Percentiles rank a stretch among this genome's conserved stretches.
Evolutionary conservation across 768 basidiomycete species (phyloP).

Genomic region (Lentinula boryana): DNA sequence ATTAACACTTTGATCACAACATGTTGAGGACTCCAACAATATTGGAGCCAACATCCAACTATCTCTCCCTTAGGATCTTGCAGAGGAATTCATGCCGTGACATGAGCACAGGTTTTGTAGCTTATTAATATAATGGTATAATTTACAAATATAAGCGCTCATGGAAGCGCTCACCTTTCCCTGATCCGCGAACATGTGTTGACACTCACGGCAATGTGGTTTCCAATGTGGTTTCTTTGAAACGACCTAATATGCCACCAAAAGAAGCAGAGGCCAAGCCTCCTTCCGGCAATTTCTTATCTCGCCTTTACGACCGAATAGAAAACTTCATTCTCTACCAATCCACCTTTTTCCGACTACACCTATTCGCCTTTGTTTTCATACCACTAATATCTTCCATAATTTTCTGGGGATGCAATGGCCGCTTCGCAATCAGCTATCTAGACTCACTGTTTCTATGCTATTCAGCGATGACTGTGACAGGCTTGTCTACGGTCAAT

Average conservation of each 20-base stretch:
- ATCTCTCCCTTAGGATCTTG: too few relatives aligned
- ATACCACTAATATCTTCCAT: slow-evolving; percentile 54
- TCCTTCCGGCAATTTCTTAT: slow-evolving; percentile 1
- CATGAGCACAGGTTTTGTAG: too few relatives aligned
- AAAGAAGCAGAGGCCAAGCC: background rate
- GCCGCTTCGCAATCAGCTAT: slow-evolving; percentile 39
- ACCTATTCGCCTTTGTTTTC: slow-evolving; percentile 44
- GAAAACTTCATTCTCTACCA: slow-evolving; percentile 12
- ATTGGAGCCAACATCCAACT: too few relatives aligned
- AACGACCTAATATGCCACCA: background rate
- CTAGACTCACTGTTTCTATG: slow-evolving; percentile 58
- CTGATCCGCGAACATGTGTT: too few relatives aligned
- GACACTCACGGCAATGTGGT: background rate
- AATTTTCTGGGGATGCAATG: slow-evolving; percentile 66
- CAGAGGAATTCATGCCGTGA: too few relatives aligned
- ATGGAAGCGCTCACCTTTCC: too few relatives aligned
- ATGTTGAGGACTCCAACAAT: too few relatives aligned
- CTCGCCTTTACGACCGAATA: background rate
- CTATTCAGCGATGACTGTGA: slow-evolving; percentile 51
- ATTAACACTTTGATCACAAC: too few relatives aligned
- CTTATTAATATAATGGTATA: too few relatives aligned
- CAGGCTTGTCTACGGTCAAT: slow-evolving; percentile 42
- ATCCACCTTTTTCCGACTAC: slow-evolving; percentile 49
- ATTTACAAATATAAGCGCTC: too few relatives aligned
- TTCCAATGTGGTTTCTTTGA: background rate